These are phyloP conservation scores for Nematocida sp. DNA, from an alignment of 371 early-diverging fungal species.

Conservation along the genomic window DNA sequence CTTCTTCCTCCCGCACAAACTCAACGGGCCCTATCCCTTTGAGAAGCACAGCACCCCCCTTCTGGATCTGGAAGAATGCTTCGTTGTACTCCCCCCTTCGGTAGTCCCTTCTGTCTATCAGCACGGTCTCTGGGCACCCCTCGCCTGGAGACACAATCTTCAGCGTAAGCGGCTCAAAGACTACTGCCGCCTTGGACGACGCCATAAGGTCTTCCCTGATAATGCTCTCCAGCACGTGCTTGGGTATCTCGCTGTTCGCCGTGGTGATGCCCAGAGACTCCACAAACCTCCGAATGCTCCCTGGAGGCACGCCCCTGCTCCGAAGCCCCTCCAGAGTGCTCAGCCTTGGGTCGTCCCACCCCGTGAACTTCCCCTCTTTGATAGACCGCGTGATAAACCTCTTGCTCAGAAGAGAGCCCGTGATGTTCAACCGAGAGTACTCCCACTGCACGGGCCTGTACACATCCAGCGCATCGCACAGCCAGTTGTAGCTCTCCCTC, in stretches of 20 bases:
- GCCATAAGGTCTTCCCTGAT: slow-evolving; percentile 69
- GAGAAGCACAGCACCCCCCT: slow-evolving; percentile 10
- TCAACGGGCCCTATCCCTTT: slow-evolving; percentile 30
- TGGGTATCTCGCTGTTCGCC: slow-evolving; percentile 75
- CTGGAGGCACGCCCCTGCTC: slow-evolving; percentile 90
- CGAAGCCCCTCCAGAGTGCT: slow-evolving; percentile 90
- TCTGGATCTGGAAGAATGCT: slow-evolving; percentile 29
- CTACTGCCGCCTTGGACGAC: slow-evolving; percentile 25
- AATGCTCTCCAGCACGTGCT: slow-evolving; percentile 81
- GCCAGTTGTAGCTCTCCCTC: slow-evolving; percentile 95
- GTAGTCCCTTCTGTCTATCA: slow-evolving; percentile 29
- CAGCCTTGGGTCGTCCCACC: slow-evolving; percentile 95
- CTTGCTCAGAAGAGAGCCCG: slow-evolving; percentile 90
- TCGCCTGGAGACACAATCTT: neutral
- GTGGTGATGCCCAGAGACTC: slow-evolving; percentile 84
- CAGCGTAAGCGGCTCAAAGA: slow-evolving; percentile 7
- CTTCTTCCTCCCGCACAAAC: neutral
- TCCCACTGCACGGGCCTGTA: slow-evolving; percentile 99
- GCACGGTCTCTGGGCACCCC: neutral
- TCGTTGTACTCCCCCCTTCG: neutral
- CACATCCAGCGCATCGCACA: slow-evolving; percentile 87
- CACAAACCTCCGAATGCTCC: slow-evolving; percentile 95
- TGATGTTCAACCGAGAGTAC: slow-evolving; percentile 86
- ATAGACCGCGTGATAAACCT: slow-evolving; percentile 87
- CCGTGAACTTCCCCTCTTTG: slow-evolving; percentile 71